Conservation (phyloP, 495 filamentous ascomycete genomes). For the Tuber umbilicatum region DNA sequence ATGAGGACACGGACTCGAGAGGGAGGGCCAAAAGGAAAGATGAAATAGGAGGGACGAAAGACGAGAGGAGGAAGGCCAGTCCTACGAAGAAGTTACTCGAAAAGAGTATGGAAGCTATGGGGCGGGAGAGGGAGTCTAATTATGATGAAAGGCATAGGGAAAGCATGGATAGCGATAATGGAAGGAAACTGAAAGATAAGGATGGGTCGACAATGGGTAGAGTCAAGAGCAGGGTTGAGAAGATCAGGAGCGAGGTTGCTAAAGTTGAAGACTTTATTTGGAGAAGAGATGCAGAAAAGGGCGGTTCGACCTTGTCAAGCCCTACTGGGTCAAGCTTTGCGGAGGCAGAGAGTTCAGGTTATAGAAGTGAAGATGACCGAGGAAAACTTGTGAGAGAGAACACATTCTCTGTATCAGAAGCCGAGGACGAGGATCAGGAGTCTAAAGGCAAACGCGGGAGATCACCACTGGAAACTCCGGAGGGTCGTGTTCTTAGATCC, state of each 20-base stretch:
- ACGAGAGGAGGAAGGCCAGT: constrained; percentile 25
- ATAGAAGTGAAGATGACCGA: constrained; percentile 37
- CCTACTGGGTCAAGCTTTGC: constrained; percentile 35
- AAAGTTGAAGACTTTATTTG: constrained; percentile 39
- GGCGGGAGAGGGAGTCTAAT: constrained; percentile 22
- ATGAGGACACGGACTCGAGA: constrained; percentile 27
- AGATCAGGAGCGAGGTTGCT: constrained; percentile 38
- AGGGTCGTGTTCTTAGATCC: constrained; percentile 3
- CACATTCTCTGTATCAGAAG: constrained; percentile 27
- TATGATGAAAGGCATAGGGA: constrained; percentile 30
- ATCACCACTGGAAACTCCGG: constrained; percentile 23
- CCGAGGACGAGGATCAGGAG: constrained; percentile 25
- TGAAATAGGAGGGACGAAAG: constrained; percentile 12
- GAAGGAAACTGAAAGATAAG: constrained; percentile 25
- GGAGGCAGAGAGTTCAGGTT: constrained; percentile 23
- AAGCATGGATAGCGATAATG: constrained; percentile 29
- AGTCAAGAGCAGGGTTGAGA: constrained; percentile 38
- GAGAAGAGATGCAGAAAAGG: constrained; percentile 17
- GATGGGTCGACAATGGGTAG: constrained; percentile 22
- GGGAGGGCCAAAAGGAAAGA: constrained; percentile 23
- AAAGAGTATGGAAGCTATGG: constrained; percentile 30
- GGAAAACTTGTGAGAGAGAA: constrained; percentile 13
- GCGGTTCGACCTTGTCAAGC: constrained; percentile 19
- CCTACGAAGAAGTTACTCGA: constrained; percentile 35
- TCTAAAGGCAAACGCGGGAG: constrained; percentile 13